Base-by-base conservation (phyloP, 805 yeast species). In the Ogataea parapolymorpha region DNA sequence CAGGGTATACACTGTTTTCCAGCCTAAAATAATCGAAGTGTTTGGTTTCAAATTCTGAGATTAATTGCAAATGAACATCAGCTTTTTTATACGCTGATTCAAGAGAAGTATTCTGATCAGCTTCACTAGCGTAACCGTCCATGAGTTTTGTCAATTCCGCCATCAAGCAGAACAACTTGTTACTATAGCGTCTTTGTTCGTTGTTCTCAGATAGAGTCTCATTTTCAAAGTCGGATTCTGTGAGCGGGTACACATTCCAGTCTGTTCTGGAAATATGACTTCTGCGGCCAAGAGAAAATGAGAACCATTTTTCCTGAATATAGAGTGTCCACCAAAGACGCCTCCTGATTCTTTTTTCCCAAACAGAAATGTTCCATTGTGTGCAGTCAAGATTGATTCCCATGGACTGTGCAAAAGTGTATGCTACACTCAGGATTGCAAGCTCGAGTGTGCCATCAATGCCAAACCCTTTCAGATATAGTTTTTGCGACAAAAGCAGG, bases 291-390 rank as follows among this genome's bases (percentile, higher is more conserved):
- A 46, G 27, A 4, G 44, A 41, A 5, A 49, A 14, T 23, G 49
- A 41, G 14, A 41, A 29, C 51, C 51, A 49, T 38, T 49, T 49
- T 8, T 49, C 51, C 25, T 49, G 51, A 16, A 49, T 32, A 23
- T 38, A 49, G 1, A 46, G 25, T 9, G 46, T 42, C 53, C 53
- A 46, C 51, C 53, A 46, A n/a, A 49, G 27, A 12, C 49, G 32
- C 26, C 39, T 38, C 12, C 53, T n/a, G 25, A 49, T 33, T 16
- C 49, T 28, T 24, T 49, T 49, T 30, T 49, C 53, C 49, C 49
- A 42, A 2, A 13, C 23, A 5, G 49, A 46, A 5, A 47, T 22
- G 15, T 12, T 17, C 53, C 51, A 46, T 8, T 25, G 28, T 15
- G 23, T 13, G 37, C 47, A 44, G 24, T 49, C 34, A 17, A 46